Evolutionary conservation across 2,329 filamentous ascomycete genomes (phyloP).

Genomic region (Penicillium capsulatum): DNA sequence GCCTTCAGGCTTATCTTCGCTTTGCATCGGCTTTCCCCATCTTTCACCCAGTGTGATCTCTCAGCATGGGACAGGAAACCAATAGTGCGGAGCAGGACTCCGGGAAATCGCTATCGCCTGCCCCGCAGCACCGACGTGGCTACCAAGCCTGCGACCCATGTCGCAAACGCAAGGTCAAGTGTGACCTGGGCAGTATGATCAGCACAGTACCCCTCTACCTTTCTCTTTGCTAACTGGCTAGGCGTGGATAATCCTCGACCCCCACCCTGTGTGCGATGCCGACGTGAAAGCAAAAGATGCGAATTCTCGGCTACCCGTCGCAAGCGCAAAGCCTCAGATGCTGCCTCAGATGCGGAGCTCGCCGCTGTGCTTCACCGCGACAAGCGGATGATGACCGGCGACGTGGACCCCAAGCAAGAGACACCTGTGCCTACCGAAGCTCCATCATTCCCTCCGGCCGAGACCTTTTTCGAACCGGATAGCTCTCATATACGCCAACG

Average conservation of each 20-base stretch:
- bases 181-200: conserved; percentile 44
- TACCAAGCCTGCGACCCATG: conserved; percentile 50
- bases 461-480: conserved; percentile 26
- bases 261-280: conserved; percentile 88
- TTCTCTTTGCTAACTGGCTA: conserved; percentile 20
- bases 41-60: conserved; percentile 10
- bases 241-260: conserved; percentile 87
- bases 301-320: conserved; percentile 92
- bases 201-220: conserved; percentile 14
- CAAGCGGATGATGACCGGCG: conserved; percentile 52
- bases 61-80: conserved; percentile 22
- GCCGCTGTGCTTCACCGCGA: conserved; percentile 42
- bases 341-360: conserved; percentile 38
- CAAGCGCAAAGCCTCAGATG: conserved; percentile 71
- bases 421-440: conserved; percentile 22
- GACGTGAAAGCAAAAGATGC: conserved; percentile 92
- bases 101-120: conserved; percentile 32
- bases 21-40: conserved; percentile 38
- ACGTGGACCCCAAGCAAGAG: conserved; percentile 34
- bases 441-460: conserved; percentile 26
- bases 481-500: conserved; percentile 23
- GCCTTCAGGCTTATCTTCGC: conserved; percentile 36
- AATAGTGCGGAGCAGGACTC: conserved; percentile 16
- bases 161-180: conserved; percentile 49
- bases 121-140: conserved; percentile 43